These are phyloP conservation scores for Crithidia thermophila DNA, from an alignment of 208 protist genomes.

Conservation along the genomic window DNA sequence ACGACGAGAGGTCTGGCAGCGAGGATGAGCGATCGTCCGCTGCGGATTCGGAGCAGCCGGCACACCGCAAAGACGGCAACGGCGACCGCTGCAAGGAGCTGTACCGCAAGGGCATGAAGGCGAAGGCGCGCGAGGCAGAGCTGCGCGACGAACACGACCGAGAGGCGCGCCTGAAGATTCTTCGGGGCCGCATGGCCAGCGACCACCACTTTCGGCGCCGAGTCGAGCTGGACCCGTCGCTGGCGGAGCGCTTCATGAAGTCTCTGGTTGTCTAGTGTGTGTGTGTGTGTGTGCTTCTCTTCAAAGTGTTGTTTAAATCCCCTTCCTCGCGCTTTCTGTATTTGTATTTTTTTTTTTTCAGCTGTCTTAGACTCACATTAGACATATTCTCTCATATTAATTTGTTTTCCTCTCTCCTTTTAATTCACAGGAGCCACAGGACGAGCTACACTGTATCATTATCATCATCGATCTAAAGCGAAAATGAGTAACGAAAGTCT, in stretches of 20 bases:
- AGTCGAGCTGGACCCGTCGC: conserved; percentile 78
- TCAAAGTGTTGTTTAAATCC: not conserved
- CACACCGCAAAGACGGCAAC: conserved; percentile 15
- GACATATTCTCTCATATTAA: not conserved
- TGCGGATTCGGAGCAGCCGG: not conserved
- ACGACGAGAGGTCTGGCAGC: not conserved
- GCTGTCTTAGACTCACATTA: not conserved
- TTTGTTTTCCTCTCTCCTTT: too few species aligned
- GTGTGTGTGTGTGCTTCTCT: not conserved
- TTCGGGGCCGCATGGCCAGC: conserved; percentile 63
- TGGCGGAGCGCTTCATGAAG: conserved; percentile 84
- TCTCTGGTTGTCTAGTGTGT: conserved; percentile 57
- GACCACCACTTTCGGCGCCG: conserved; percentile 88
- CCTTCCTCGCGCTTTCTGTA: not conserved
- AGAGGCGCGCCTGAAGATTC: conserved; percentile 45
- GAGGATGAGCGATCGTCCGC: not conserved
- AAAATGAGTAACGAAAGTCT: too few species aligned
- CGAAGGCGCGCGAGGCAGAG: conserved; percentile 21
- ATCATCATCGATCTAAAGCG: too few species aligned
- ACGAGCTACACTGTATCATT: too few species aligned
- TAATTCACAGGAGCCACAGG: too few species aligned
- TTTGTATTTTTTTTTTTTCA: not conserved
- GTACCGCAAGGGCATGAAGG: conserved; percentile 44
- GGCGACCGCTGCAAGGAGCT: conserved; percentile 48
- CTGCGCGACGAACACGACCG: conserved; percentile 46